A percentile compares a stretch with the other conserved stretches of the same genome.
Evolutionary conservation across 257 asterid genomes (phyloP).

Genomic region (Jasminum sambac): DNA sequence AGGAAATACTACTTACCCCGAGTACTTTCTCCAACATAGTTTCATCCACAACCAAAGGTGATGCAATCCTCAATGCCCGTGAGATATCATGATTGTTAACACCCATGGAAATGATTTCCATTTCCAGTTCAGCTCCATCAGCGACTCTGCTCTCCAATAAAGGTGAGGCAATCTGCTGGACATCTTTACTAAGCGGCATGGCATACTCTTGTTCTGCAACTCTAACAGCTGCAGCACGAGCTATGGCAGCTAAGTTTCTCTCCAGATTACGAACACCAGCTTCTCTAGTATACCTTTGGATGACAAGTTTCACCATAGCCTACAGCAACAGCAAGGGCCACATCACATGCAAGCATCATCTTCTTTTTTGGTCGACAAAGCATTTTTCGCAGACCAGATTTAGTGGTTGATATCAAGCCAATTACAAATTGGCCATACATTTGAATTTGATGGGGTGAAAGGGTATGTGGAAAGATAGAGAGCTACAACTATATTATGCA

Average conservation of each 20-base stretch:
- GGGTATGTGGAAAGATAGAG: neutral
- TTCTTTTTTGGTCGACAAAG: neutral
- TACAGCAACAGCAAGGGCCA: conserved; percentile 33
- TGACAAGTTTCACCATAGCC: conserved; percentile 86
- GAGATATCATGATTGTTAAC: conserved; percentile 79
- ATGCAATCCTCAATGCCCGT: conserved; percentile 56
- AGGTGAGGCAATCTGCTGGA: conserved; percentile 82
- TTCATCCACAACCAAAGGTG: conserved; percentile 85
- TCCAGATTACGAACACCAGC: conserved; percentile 98
- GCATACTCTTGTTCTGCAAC: conserved; percentile 87
- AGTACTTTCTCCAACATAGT: conserved; percentile 94
- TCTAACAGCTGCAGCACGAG: conserved; percentile 96
- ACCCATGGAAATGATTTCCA: conserved; percentile 95
- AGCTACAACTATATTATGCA: neutral
- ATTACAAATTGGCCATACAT: neutral
- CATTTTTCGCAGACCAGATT: neutral
- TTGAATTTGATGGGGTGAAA: neutral
- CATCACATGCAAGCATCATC: neutral
- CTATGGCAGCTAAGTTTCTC: conserved; percentile 95
- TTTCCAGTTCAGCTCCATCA: conserved; percentile 93
- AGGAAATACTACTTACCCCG: conserved; percentile 67
- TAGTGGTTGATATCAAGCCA: neutral
- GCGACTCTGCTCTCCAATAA: conserved; percentile 76
- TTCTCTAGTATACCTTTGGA: conserved; percentile 95
- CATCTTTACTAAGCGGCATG: conserved; percentile 81